A percentile compares a stretch with the other conserved stretches of the same genome.
These are phyloP conservation scores for Trichoderma oligosporum DNA, from an alignment of 2,329 filamentous ascomycete species.

Conservation along the genomic window DNA sequence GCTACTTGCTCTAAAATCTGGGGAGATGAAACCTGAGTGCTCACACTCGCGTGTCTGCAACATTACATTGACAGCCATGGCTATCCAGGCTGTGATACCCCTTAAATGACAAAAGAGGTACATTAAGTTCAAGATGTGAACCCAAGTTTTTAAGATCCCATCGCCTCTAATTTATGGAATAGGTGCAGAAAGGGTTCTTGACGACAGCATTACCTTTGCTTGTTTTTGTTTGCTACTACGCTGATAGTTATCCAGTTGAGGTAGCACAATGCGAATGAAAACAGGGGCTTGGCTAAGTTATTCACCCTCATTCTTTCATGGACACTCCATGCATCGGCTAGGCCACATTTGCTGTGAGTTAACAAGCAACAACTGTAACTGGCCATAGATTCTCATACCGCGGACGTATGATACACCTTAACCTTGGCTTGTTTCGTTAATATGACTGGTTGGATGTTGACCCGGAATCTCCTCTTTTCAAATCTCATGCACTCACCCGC, in stretches of 20 bases:
- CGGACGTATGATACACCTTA: neutral
- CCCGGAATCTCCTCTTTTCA: constrained; percentile 4
- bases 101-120: neutral
- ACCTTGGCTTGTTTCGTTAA: neutral
- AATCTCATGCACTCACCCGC: constrained; percentile 29
- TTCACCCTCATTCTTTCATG: neutral
- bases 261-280: neutral
- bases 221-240: neutral
- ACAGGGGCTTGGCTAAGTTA: neutral
- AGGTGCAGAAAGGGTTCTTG: no score
- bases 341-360: neutral
- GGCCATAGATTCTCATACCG: neutral
- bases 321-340: neutral
- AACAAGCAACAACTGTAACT: neutral
- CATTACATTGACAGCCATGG: constrained; percentile 13
- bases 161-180: no score
- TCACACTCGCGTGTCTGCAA: constrained; percentile 10
- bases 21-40: neutral
- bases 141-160: neutral
- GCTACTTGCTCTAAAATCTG: neutral
- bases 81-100: constrained; percentile 15
- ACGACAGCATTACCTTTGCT: neutral
- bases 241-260: neutral
- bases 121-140: neutral
- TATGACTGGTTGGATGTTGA: neutral